phyloP scores from a whole-genome alignment of 495 filamentous ascomycete genomes.

The Chaetomium tenue region DNA sequence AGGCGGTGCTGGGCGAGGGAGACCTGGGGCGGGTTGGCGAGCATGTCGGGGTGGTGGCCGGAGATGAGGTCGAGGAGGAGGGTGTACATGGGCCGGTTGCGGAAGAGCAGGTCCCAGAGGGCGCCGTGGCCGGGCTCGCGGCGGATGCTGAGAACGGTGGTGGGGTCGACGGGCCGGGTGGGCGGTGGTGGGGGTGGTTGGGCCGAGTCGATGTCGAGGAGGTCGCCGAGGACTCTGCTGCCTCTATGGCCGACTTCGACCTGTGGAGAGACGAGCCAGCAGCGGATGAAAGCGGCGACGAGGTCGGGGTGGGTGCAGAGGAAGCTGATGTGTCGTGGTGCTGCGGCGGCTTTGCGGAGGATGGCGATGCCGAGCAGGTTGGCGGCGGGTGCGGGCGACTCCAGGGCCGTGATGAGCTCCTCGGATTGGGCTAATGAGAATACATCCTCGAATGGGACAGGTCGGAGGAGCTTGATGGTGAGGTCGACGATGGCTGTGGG shows the following conservation, averaged over 20 bases:
- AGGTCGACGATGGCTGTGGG: slow-evolving; percentile 51
- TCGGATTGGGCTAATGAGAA: slow-evolving; percentile 54
- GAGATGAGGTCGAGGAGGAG: slow-evolving; percentile 63
- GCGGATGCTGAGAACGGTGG: slow-evolving; percentile 37
- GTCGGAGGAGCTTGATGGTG: slow-evolving; percentile 53
- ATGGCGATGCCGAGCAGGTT: slow-evolving; percentile 70
- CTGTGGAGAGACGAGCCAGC: slow-evolving; percentile 70
- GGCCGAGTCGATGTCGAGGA: slow-evolving; percentile 67
- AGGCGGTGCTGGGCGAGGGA: slow-evolving; percentile 77
- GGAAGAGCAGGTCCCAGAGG: slow-evolving; percentile 71
- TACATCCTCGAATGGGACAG: slow-evolving; percentile 51
- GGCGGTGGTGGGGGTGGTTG: slow-evolving; percentile 47
- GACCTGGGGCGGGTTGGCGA: slow-evolving; percentile 55
- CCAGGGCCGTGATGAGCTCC: slow-evolving; percentile 55
- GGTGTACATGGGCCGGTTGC: slow-evolving; percentile 63
- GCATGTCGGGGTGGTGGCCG: slow-evolving; percentile 41
- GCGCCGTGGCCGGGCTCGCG: slow-evolving; percentile 58
- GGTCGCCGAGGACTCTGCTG: slow-evolving; percentile 60
- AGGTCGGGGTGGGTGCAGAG: slow-evolving; percentile 64
- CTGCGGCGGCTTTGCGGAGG: slow-evolving; percentile 65
- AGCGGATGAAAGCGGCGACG: slow-evolving; percentile 58
- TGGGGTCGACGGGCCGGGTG: slow-evolving; percentile 18
- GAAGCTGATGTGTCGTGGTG: slow-evolving; percentile 62
- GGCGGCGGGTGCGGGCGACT: slow-evolving; percentile 60
- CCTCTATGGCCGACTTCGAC: slow-evolving; percentile 74